Evolutionary conservation across 257 asterid species (phyloP), one percentile per base, ranked within the genome.

Genomic region (Thymus mandschuricus): DNA sequence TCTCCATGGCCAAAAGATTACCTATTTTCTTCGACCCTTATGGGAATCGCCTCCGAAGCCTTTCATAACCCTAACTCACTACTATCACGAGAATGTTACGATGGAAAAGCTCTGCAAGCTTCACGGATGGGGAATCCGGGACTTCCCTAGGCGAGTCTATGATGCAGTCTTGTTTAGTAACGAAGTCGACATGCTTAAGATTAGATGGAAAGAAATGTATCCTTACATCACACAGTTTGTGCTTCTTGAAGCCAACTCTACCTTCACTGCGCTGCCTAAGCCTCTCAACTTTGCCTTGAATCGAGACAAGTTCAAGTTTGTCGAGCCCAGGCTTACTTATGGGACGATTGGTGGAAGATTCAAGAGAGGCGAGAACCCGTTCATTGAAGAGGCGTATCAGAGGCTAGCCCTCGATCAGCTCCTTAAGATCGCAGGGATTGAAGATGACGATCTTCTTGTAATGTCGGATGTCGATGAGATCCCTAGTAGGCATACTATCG

Each of bases 401-500:
- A 76, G 96, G 50, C 67, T 86, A 0, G 96, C 88, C 0, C 87
- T 88, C 0, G 92, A 88, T 27, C 87, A 80, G 67, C 92, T 88
- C 35, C 73, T 88, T 2, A 75, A 70, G 46, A 54, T 74, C 7
- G 92, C 92, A 0, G 96, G 96, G 0, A 85, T 88, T 5, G 87
- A 86, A 57, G 92, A 88, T 0, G 96, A 85, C 45, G 96, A 88
- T 71, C 75, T 88, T 61, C 69, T 88, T 66, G 79, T 88, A 45
- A 88, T 88, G 96, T 88, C 96, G 1, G 96, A 88, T 73, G 92
- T 81, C 48, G 96, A 88, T 55, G 96, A 88, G 81, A 88, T 88
- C 38, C 96, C 96, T 0, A 86, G 92, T 56, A 74, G 86, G 66
- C 92, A 86, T 49, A 86, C 92, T 0, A 80, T 88, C 27, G 57